These are phyloP conservation scores for Mortierella sp. DNA, from an alignment of 371 early-diverging fungal species.

Conservation along the genomic window DNA sequence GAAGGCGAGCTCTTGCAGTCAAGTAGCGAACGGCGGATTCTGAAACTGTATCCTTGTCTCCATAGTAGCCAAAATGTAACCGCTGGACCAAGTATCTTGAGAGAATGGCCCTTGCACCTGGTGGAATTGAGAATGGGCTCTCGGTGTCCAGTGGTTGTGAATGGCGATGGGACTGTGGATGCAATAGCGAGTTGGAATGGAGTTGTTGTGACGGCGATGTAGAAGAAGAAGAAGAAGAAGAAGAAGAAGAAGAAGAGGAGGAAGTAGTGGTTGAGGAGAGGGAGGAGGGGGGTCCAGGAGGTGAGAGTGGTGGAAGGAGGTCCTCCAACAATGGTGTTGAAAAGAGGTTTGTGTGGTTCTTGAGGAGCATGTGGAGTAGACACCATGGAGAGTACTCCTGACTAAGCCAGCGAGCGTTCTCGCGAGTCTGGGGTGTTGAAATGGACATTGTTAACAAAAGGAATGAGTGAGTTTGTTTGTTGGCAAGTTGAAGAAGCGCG, in stretches of 20 bases:
- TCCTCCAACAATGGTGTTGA: constrained; percentile 36
- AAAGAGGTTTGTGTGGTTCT: constrained; percentile 24
- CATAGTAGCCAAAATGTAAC: constrained; percentile 52
- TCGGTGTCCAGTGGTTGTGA: neutral
- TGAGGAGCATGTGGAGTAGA: constrained; percentile 44
- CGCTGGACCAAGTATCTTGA: constrained; percentile 44
- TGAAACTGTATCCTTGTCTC: constrained; percentile 23
- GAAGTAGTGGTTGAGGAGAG: too few species aligned
- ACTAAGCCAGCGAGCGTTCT: constrained; percentile 21
- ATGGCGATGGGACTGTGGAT: neutral
- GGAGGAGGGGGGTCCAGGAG: neutral
- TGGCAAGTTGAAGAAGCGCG: neutral
- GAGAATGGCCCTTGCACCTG: constrained; percentile 20
- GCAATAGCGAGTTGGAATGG: neutral
- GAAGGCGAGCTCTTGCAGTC: constrained; percentile 46
- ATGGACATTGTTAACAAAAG: constrained; percentile 2
- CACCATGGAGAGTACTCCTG: constrained; percentile 45
- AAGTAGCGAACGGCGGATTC: constrained; percentile 46
- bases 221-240: constrained; percentile 10
- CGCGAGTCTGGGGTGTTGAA: constrained; percentile 7
- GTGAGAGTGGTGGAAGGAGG: constrained; percentile 24
- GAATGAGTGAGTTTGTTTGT: neutral
- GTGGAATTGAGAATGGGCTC: constrained; percentile 17
- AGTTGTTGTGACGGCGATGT: neutral
- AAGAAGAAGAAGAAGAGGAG: neutral